These are phyloP conservation scores for Phytophthora foliorum DNA, from an alignment of 352 stramenopile species.

Conservation along the genomic window DNA sequence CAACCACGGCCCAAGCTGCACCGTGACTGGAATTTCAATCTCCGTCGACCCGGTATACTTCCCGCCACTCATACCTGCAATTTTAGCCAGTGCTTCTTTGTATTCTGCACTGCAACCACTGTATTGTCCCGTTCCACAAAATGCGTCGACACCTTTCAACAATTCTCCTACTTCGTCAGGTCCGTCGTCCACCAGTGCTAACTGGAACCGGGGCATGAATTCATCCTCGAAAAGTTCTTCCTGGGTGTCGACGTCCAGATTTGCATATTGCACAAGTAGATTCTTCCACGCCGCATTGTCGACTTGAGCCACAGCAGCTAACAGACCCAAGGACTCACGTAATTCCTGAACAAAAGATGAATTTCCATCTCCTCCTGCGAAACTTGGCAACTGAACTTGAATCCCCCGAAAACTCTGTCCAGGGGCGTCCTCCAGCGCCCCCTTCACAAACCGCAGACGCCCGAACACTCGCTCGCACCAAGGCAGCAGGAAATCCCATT, in stretches of 20 bases:
- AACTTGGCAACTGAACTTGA: conserved; percentile 27
- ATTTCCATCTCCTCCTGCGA: background rate
- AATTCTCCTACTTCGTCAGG: conserved; percentile 17
- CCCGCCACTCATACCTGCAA: conserved; percentile 17
- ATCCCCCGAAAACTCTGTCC: conserved; percentile 26
- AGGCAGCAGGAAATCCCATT: conserved; percentile 35
- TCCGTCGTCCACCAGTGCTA: conserved; percentile 9
- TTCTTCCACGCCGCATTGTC: conserved; percentile 36
- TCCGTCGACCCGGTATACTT: conserved; percentile 33
- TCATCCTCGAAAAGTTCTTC: conserved; percentile 28
- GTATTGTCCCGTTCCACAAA: conserved; percentile 35
- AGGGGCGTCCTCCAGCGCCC: conserved; percentile 11
- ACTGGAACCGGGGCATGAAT: conserved; percentile 28
- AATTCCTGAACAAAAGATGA: conserved; percentile 4
- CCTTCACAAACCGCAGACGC: conserved; percentile 24
- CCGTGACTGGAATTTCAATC: conserved; percentile 37
- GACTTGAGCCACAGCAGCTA: conserved; percentile 35
- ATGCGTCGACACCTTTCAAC: conserved; percentile 18
- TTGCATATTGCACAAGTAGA: conserved; percentile 22
- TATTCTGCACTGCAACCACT: conserved; percentile 21
- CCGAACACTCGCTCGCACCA: conserved; percentile 26
- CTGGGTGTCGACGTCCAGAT: conserved; percentile 17
- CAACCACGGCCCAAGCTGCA: conserved; percentile 36
- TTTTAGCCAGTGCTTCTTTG: conserved; percentile 21
- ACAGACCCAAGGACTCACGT: conserved; percentile 24